Evolutionary conservation across 768 basidiomycete genomes (phyloP).

Genomic region (Daedalea quercina): DNA sequence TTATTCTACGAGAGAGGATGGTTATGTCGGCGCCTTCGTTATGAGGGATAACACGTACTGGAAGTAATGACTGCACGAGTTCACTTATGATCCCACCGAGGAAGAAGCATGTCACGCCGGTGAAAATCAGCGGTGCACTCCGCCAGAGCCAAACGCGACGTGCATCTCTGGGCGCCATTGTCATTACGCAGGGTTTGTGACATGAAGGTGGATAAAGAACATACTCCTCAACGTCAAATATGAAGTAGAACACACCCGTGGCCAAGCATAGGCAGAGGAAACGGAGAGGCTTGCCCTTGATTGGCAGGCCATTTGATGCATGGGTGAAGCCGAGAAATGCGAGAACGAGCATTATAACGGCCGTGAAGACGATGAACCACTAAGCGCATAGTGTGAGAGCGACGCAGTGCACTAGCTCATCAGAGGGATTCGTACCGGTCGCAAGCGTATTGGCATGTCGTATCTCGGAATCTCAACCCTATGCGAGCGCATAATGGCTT

Average conservation of each 20-base stretch:
- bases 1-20: constrained; percentile 43
- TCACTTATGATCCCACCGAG: constrained; percentile 80
- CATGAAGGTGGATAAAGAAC: constrained; percentile 20
- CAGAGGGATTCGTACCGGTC: constrained; percentile 49
- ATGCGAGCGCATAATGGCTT: constrained; percentile 68
- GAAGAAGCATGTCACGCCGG: constrained; percentile 64
- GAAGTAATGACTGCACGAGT: constrained; percentile 71
- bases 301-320: constrained; percentile 51
- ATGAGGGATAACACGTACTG: constrained; percentile 34
- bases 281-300: constrained; percentile 77
- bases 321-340: constrained; percentile 77
- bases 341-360: constrained; percentile 58
- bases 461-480: constrained; percentile 56
- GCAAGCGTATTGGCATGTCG: constrained; percentile 63
- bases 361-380: constrained; percentile 81
- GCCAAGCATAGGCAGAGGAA: constrained; percentile 72
- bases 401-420: not conserved
- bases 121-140: constrained; percentile 61
- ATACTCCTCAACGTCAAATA: constrained; percentile 84
- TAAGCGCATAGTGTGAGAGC: constrained; percentile 20
- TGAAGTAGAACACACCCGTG: constrained; percentile 80
- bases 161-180: constrained; percentile 44
- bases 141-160: constrained; percentile 87
- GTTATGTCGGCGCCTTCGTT: not conserved
- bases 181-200: not conserved